These are phyloP conservation scores for Calamus simplicifolius DNA, from an alignment of 176 grass and related monocot species.

Conservation along the genomic window DNA sequence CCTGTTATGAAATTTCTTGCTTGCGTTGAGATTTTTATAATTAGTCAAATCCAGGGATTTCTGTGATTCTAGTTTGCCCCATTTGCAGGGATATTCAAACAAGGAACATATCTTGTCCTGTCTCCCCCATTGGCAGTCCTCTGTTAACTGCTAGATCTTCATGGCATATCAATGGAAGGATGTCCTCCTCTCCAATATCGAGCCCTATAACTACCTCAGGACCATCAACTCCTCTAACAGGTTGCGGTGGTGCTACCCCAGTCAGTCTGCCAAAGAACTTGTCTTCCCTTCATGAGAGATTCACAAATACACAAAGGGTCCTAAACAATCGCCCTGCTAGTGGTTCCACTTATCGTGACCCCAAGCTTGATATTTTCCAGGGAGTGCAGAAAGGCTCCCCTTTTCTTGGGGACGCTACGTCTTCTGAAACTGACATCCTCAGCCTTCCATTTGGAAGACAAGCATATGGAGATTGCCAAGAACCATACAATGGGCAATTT, in stretches of 20 bases:
- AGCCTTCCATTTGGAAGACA: slow-evolving; percentile 61
- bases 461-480: slow-evolving; percentile 43
- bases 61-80: slow-evolving; percentile 14
- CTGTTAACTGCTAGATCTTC: slow-evolving; percentile 71
- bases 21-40: no score
- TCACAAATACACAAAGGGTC: slow-evolving; percentile 18
- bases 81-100: slow-evolving; percentile 59
- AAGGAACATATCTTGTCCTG: slow-evolving; percentile 85
- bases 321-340: slow-evolving; percentile 1
- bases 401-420: slow-evolving; percentile 36
- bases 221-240: slow-evolving; percentile 78
- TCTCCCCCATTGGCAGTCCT: slow-evolving; percentile 90
- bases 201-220: slow-evolving; percentile 85
- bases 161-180: slow-evolving; percentile 56
- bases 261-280: slow-evolving; percentile 18
- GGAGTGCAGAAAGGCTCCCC: slow-evolving; percentile 42
- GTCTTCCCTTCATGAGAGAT: slow-evolving; percentile 47
- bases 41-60: no score
- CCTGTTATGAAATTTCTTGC: no score
- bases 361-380: slow-evolving; percentile 28
- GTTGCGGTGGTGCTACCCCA: slow-evolving; percentile 54
- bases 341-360: slow-evolving; percentile 7
- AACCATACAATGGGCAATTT: slow-evolving; percentile 33
- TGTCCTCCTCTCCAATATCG: slow-evolving; percentile 87
- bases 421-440: slow-evolving; percentile 59